Conservation (phyloP, 371 early-diverging fungal species). For the Apophysomyces ossiformis region DNA sequence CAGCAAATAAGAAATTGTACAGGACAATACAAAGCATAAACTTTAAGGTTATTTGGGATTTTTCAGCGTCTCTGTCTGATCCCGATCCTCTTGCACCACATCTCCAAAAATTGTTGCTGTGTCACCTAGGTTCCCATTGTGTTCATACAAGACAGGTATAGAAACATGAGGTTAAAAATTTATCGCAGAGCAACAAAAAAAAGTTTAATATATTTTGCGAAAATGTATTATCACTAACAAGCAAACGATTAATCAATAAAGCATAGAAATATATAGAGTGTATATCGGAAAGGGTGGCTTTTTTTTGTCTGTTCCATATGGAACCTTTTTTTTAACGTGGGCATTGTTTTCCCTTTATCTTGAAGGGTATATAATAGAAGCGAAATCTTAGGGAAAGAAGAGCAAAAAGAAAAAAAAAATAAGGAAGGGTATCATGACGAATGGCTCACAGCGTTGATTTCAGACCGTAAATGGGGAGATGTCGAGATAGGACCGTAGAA, state of each 20-base stretch:
- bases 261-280: constrained; percentile 3
- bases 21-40: too few relatives aligned
- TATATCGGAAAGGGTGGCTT: neutral
- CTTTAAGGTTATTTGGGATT: too few relatives aligned
- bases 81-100: too few relatives aligned
- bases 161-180: neutral
- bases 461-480: constrained; percentile 1
- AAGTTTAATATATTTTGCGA: too few relatives aligned
- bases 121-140: too few relatives aligned
- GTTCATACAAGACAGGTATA: too few relatives aligned
- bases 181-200: neutral
- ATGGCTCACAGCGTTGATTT: neutral
- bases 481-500: constrained; percentile 4
- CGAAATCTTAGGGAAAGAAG: neutral
- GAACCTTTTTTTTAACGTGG: neutral
- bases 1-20: too few relatives aligned
- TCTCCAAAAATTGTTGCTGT: too few relatives aligned
- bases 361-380: neutral
- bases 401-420: neutral
- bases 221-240: neutral
- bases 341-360: neutral
- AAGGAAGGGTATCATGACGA: neutral
- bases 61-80: too few relatives aligned
- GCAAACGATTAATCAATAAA: constrained; percentile 8
- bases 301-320: neutral